Evolutionary conservation across 2,329 filamentous ascomycete genomes (phyloP), one percentile per base, ranked within the genome.

Genomic region (Ambrosiella beaveri): DNA sequence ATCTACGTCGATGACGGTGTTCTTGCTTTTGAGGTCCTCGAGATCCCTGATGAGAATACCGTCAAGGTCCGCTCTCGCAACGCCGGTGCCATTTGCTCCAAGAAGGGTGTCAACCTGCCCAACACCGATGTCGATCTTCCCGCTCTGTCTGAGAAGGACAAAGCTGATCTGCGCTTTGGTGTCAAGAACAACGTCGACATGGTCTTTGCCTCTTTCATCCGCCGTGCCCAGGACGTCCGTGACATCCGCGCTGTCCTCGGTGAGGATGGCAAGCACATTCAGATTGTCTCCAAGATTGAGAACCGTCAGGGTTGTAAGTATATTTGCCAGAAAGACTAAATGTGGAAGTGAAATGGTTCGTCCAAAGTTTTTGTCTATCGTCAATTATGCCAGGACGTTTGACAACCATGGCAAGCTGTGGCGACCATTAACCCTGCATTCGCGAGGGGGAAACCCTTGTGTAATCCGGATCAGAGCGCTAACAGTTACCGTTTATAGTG

Each of bases 201-300:
- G 93, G 78, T 98, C 67, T 98, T 98, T 70, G 93, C 93, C 62
- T 96, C 90, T 0, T 98, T 98, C 72, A 98, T 98, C 73, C 91
- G 93, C 66, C 86, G 86, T 62, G 91, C 86, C 61, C 85, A 89
- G 69, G 93, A 98, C 71, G 95, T 98, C 76, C 81, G 78, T 65
- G 82, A 90, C 67, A 98, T 98, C 71, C 91, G 93, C 65, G 80
- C 85, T 64, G 85, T 97, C 62, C 83, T 98, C 56, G 93, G 93
- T 62, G 80, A 88, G 68, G 86, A 94, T 50, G 93, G 93, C 73
- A 88, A 86, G 75, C 84, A 95, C 72, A 96, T 98, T 68, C 91
- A 98, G 78, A 95, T 98, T 75, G 97, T 98, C 71, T 86, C 93
- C 80, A 98, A 98, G 85, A 95, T 98, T 65, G 93, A 98, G 82